Percentiles rank a stretch among this genome's conserved stretches.
phyloP scores from a whole-genome alignment of 257 asterid species.

The Verbena officinalis region DNA sequence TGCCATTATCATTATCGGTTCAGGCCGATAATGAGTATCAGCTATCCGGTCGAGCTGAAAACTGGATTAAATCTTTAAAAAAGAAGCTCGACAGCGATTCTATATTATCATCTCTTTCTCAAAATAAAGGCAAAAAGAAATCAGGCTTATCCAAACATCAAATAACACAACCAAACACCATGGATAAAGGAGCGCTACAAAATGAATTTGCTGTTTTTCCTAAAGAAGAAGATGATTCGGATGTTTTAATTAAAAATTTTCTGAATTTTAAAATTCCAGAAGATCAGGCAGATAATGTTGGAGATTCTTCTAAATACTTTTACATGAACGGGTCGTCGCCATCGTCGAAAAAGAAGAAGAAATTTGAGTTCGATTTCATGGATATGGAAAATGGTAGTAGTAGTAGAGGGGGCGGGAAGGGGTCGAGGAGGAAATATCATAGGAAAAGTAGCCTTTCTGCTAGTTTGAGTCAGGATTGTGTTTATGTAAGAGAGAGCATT shows the following conservation, averaged over 20 bases:
- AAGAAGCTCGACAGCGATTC: slow-evolving; percentile 28
- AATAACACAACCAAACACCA: neutral
- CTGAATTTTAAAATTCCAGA: slow-evolving; percentile 40
- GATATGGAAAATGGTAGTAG: slow-evolving; percentile 40
- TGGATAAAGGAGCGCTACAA: slow-evolving; percentile 27
- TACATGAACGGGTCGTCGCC: slow-evolving; percentile 58
- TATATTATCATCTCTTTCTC: slow-evolving; percentile 19
- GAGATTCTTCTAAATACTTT: slow-evolving; percentile 56
- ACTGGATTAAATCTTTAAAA: slow-evolving; percentile 24
- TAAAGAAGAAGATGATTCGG: slow-evolving; percentile 31
- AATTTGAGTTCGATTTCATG: slow-evolving; percentile 46
- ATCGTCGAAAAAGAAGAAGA: slow-evolving; percentile 44
- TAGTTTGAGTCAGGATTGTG: slow-evolving; percentile 59
- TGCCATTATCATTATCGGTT: slow-evolving; percentile 69
- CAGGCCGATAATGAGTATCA: slow-evolving; percentile 65
- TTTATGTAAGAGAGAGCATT: slow-evolving; percentile 76
- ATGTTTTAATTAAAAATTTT: slow-evolving; percentile 33
- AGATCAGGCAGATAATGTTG: slow-evolving; percentile 44
- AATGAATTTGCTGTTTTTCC: slow-evolving; percentile 40
- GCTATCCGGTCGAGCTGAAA: slow-evolving; percentile 31
- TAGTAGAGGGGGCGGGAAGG: slow-evolving; percentile 35
- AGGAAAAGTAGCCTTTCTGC: slow-evolving; percentile 36
- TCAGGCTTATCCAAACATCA: slow-evolving; percentile 16
- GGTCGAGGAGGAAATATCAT: slow-evolving; percentile 41
- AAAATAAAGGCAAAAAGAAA: slow-evolving; percentile 28